Evolutionary conservation across 2,329 filamentous ascomycete species (phyloP).

Genomic region (Aureobasidium vineae): DNA sequence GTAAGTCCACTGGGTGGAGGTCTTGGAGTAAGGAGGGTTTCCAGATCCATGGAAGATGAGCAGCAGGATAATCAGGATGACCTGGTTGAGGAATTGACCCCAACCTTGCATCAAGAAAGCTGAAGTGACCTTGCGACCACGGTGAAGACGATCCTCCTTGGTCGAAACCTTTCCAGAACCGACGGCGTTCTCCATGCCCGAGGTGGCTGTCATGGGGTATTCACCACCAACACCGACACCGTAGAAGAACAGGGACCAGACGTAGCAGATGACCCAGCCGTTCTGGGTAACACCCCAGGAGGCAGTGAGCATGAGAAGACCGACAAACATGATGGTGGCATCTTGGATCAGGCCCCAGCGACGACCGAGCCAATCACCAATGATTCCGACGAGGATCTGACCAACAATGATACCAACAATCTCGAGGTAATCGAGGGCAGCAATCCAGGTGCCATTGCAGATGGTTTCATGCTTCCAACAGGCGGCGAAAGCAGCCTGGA

Average conservation of each 20-base stretch:
- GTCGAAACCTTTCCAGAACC: slow-evolving; percentile 85
- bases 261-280: slow-evolving; percentile 97
- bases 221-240: slow-evolving; percentile 73
- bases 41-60: slow-evolving; percentile 83
- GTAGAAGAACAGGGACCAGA: slow-evolving; percentile 92
- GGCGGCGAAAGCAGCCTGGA: slow-evolving; percentile 67
- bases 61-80: slow-evolving; percentile 79
- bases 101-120: slow-evolving; percentile 98
- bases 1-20: slow-evolving; percentile 86
- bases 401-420: slow-evolving; percentile 94
- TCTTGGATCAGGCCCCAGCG: slow-evolving; percentile 96
- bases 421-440: slow-evolving; percentile 85
- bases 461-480: slow-evolving; percentile 68
- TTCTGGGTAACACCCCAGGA: slow-evolving; percentile 82
- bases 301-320: slow-evolving; percentile 85
- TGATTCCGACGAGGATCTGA: slow-evolving; percentile 80
- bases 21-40: slow-evolving; percentile 71
- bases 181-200: slow-evolving; percentile 87
- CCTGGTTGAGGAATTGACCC: slow-evolving; percentile 95
- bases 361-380: slow-evolving; percentile 79
- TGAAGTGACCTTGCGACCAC: slow-evolving; percentile 91
- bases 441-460: slow-evolving; percentile 77
- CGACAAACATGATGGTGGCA: slow-evolving; percentile 89
- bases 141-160: slow-evolving; percentile 88
- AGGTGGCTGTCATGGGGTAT: slow-evolving; percentile 95